phyloP scores from a whole-genome alignment of 768 basidiomycete species.

The Amanita rimosa region DNA sequence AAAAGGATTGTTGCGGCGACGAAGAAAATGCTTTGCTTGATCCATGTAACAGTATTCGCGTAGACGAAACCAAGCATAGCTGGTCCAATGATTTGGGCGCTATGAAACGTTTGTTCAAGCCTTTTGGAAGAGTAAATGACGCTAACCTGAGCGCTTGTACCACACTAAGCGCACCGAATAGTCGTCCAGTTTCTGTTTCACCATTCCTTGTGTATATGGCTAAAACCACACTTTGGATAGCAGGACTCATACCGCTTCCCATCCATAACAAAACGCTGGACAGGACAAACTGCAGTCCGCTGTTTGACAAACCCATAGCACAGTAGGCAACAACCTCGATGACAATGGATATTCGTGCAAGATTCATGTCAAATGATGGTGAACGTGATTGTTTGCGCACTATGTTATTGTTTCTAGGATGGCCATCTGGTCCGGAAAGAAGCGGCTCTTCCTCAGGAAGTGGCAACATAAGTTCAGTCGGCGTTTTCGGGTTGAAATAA shows the following conservation, averaged over 20 bases:
- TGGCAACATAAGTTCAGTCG: slow-evolving; percentile 12
- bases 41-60: slow-evolving; percentile 54
- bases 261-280: slow-evolving; percentile 46
- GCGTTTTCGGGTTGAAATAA: slow-evolving; percentile 33
- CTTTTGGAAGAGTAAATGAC: neutral
- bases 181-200: slow-evolving; percentile 52
- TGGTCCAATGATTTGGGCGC: slow-evolving; percentile 61
- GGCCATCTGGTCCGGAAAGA: slow-evolving; percentile 11
- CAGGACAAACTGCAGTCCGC: slow-evolving; percentile 38
- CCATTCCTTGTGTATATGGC: slow-evolving; percentile 46
- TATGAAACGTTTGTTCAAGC: slow-evolving; percentile 14
- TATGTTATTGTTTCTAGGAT: slow-evolving; percentile 10
- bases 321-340: slow-evolving; percentile 44
- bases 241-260: slow-evolving; percentile 52
- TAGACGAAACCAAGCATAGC: slow-evolving; percentile 64
- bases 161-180: slow-evolving; percentile 81
- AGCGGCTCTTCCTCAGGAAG: slow-evolving; percentile 20
- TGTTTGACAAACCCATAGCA: slow-evolving; percentile 35
- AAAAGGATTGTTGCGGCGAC: neutral
- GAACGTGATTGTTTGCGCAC: slow-evolving; percentile 25
- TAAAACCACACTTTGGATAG: slow-evolving; percentile 61
- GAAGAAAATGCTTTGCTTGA: slow-evolving; percentile 58
- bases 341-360: slow-evolving; percentile 51
- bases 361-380: slow-evolving; percentile 52
- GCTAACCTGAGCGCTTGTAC: slow-evolving; percentile 54